phyloP scores from a whole-genome alignment of 2,329 filamentous ascomycete genomes.

The Aspergillus sergii region DNA sequence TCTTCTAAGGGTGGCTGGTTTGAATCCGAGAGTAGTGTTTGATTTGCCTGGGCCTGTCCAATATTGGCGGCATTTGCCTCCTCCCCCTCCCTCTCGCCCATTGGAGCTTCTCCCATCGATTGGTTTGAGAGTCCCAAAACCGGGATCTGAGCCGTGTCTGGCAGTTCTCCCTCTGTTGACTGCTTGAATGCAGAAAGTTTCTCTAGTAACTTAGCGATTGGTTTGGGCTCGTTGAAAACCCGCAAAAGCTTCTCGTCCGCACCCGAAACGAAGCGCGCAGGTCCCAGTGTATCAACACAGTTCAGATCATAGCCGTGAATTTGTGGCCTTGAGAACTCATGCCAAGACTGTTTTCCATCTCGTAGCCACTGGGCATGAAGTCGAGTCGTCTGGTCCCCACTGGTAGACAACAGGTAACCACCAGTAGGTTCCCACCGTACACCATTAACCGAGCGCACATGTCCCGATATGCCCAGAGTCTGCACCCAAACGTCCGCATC shows the following conservation, averaged over 20 bases:
- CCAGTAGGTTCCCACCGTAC: conserved; percentile 83
- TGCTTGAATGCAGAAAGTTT: conserved; percentile 65
- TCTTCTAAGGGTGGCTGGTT: conserved; percentile 85
- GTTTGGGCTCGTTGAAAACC: conserved; percentile 87
- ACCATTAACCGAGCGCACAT: conserved; percentile 78
- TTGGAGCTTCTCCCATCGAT: conserved; percentile 60
- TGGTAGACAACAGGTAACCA: conserved; percentile 83
- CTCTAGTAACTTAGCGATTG: conserved; percentile 73
- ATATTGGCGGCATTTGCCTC: conserved; percentile 45
- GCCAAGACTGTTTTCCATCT: conserved; percentile 67
- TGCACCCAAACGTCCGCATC: conserved; percentile 73
- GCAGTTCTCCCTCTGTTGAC: conserved; percentile 53
- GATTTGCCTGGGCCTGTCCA: conserved; percentile 22
- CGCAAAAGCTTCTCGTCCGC: conserved; percentile 98
- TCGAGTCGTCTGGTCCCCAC: conserved; percentile 89
- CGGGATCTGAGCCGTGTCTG: conserved; percentile 91
- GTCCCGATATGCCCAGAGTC: conserved; percentile 76
- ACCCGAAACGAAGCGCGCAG: conserved; percentile 82
- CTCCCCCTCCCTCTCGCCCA: conserved; percentile 39
- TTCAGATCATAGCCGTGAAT: conserved; percentile 99
- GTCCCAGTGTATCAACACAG: conserved; percentile 77
- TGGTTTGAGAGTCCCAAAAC: conserved; percentile 96
- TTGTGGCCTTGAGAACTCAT: conserved; percentile 92
- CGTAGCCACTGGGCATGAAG: conserved; percentile 79
- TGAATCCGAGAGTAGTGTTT: conserved; percentile 54